Percentiles rank a stretch among this genome's conserved stretches.
These are phyloP conservation scores for Saturnispora dispora DNA, from an alignment of 805 yeast species.

Conservation along the genomic window DNA sequence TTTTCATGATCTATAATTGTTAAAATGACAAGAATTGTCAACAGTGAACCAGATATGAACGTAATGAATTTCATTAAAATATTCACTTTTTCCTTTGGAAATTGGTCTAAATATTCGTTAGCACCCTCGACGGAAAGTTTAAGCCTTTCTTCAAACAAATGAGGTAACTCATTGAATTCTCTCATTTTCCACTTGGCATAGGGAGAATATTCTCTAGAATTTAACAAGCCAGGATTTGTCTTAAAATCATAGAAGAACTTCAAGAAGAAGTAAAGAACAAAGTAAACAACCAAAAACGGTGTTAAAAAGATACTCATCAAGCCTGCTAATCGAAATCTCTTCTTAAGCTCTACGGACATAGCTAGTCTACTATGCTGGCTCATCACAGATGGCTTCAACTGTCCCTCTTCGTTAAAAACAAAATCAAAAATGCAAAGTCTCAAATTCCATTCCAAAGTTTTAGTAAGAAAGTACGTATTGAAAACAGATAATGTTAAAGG, in stretches of 20 bases:
- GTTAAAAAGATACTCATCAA: slow-evolving; percentile 71
- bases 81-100: slow-evolving; percentile 71
- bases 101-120: slow-evolving; percentile 75
- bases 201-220: slow-evolving; percentile 85
- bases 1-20: slow-evolving; percentile 82
- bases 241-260: slow-evolving; percentile 89
- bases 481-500: slow-evolving; percentile 37
- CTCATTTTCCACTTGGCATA: slow-evolving; percentile 92
- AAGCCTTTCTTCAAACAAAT: slow-evolving; percentile 72
- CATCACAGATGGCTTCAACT: slow-evolving; percentile 59
- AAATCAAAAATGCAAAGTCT: slow-evolving; percentile 81
- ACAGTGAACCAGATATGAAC: slow-evolving; percentile 79
- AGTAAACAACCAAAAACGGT: slow-evolving; percentile 80
- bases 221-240: slow-evolving; percentile 74
- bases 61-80: slow-evolving; percentile 50
- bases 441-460: slow-evolving; percentile 90
- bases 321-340: slow-evolving; percentile 84
- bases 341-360: slow-evolving; percentile 58
- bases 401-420: slow-evolving; percentile 77
- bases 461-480: slow-evolving; percentile 45
- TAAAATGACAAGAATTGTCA: slow-evolving; percentile 74
- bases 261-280: slow-evolving; percentile 75
- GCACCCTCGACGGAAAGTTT: slow-evolving; percentile 75
- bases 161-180: slow-evolving; percentile 89
- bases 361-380: slow-evolving; percentile 61